Percentiles rank a stretch among this genome's conserved stretches.
phyloP scores from a whole-genome alignment of 73 alveolate species.

The Diophrys sp. region DNA sequence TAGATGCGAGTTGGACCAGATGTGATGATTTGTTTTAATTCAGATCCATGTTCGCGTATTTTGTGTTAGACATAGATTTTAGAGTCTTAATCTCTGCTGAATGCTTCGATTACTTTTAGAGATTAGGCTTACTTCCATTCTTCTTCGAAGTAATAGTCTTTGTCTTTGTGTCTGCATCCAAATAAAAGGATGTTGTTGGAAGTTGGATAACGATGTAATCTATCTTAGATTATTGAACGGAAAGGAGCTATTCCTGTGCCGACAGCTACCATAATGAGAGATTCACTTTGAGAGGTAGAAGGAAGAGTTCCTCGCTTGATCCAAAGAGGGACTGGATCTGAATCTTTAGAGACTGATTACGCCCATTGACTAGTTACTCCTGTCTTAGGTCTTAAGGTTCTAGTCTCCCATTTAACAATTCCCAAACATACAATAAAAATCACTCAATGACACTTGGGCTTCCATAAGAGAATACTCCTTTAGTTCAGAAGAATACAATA shows the following conservation, averaged over 20 bases:
- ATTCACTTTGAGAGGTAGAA: not conserved
- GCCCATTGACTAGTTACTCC: too few relatives aligned
- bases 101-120: slow-evolving; percentile 63
- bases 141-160: slow-evolving; percentile 65
- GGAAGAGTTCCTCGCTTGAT: slow-evolving; percentile 64
- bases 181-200: slow-evolving; percentile 45
- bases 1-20: slow-evolving; percentile 48
- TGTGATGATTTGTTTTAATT: slow-evolving; percentile 40
- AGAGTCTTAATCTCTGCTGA: slow-evolving; percentile 57
- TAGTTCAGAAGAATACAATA: too few relatives aligned
- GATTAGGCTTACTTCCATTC: slow-evolving; percentile 46
- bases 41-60: slow-evolving; percentile 46
- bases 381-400: too few relatives aligned
- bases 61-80: slow-evolving; percentile 73
- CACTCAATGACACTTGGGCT: too few relatives aligned
- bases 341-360: too few relatives aligned
- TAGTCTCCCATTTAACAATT: too few relatives aligned
- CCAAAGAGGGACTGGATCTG: slow-evolving; percentile 49
- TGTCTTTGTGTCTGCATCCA: slow-evolving; percentile 66
- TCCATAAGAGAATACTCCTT: too few relatives aligned
- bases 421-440: too few relatives aligned
- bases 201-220: slow-evolving; percentile 4
- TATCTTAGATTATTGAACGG: slow-evolving; percentile 42
- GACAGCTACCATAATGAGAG: slow-evolving; percentile 61
- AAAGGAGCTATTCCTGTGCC: slow-evolving; percentile 84